Percentiles rank a stretch among this genome's conserved stretches.
Conservation (phyloP, 139 green algal species). For the Monoraphidium neglectum region DNA sequence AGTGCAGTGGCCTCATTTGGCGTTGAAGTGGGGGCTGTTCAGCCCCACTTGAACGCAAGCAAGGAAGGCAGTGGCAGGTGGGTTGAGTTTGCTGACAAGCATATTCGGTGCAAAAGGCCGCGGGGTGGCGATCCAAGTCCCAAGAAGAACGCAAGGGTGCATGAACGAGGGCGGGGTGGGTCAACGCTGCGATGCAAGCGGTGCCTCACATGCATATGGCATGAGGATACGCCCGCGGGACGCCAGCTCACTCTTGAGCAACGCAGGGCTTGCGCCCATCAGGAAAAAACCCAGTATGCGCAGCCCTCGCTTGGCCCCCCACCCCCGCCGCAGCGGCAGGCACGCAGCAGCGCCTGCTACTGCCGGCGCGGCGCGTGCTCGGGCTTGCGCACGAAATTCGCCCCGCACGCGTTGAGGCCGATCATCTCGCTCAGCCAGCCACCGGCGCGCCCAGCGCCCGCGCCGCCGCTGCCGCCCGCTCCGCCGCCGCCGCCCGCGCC, state of each 20-base stretch:
- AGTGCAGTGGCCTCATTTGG: no score
- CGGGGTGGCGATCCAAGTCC: no score
- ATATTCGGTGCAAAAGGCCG: no score
- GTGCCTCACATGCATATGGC: not conserved
- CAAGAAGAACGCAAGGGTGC: not conserved
- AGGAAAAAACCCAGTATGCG: not conserved
- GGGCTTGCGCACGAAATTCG: conserved; percentile 41
- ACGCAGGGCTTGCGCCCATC: not conserved
- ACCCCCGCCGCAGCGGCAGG: no score
- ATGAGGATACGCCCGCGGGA: not conserved
- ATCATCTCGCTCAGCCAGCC: conserved; percentile 38
- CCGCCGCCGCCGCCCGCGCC: not conserved
- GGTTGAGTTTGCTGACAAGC: no score
- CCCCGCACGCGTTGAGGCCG: conserved; percentile 47
- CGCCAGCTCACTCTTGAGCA: not conserved
- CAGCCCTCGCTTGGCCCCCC: no score
- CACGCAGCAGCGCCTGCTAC: not conserved
- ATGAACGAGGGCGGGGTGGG: not conserved
- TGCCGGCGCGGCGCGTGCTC: not conserved
- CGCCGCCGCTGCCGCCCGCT: not conserved
- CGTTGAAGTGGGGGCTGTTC: no score
- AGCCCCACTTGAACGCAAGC: no score
- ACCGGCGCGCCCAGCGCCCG: not conserved
- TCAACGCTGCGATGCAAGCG: not conserved
- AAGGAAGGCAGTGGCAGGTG: no score